Conservation (phyloP, 371 early-diverging fungal species). For the Racocetra persica region DNA sequence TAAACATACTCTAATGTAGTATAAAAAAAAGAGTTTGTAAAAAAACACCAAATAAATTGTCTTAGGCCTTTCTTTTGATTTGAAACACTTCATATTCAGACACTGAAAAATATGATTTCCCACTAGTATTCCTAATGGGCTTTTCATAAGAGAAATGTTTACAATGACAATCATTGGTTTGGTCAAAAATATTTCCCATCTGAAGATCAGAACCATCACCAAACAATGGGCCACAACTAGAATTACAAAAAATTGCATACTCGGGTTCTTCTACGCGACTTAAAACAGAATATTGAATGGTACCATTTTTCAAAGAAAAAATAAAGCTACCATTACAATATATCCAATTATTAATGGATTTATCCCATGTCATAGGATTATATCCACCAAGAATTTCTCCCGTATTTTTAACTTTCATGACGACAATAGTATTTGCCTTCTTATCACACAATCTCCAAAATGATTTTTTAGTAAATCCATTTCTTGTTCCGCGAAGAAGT, state of each 20-base stretch:
- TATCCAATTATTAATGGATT: neutral
- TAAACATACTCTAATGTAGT: no score
- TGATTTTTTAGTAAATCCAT: neutral
- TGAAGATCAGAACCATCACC: neutral
- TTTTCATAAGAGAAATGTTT: no score
- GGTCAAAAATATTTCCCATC: no score
- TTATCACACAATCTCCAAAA: neutral
- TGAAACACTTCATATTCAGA: no score
- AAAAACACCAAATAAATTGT: no score
- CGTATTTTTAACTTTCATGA: constrained; percentile 3
- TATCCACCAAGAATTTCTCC: constrained; percentile 16
- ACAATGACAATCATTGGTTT: no score
- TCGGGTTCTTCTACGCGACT: neutral
- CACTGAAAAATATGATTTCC: no score
- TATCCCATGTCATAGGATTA: constrained; percentile 7
- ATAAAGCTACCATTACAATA: neutral
- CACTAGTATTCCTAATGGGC: no score
- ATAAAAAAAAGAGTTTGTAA: no score
- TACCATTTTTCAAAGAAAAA: neutral
- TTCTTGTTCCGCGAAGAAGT: neutral
- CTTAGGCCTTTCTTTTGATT: no score
- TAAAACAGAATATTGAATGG: neutral
- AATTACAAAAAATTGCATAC: neutral
- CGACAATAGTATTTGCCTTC: neutral
- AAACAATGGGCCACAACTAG: neutral